A percentile compares a stretch with the other conserved stretches of the same genome.
Evolutionary conservation across 225 moss, liverwort and hornwort species (phyloP).

Genomic region (Pleurozium schreberi): DNA sequence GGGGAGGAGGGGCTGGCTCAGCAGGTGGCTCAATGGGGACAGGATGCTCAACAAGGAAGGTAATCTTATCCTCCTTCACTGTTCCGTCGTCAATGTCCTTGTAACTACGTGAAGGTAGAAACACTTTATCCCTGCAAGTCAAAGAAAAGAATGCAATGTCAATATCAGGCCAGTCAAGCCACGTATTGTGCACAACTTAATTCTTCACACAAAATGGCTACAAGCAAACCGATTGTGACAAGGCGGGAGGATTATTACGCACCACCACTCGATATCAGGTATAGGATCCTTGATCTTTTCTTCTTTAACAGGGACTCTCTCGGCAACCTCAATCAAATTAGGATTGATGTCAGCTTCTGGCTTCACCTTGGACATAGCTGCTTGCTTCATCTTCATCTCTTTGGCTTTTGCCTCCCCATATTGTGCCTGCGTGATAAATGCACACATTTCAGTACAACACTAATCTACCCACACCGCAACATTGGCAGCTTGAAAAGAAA

Average conservation of each 20-base stretch:
- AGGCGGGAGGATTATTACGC: slow-evolving; percentile 5
- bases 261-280: slow-evolving; percentile 99
- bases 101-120: slow-evolving; percentile 66
- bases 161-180: background rate
- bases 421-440: slow-evolving; percentile 53
- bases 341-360: slow-evolving; percentile 94
- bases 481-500: background rate
- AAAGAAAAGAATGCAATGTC: background rate
- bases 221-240: background rate
- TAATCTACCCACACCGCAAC: background rate
- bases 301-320: slow-evolving; percentile 74
- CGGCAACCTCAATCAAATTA: slow-evolving; percentile 92
- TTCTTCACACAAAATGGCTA: background rate
- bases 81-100: slow-evolving; percentile 40
- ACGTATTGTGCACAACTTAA: background rate
- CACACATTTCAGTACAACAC: background rate
- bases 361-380: slow-evolving; percentile 84
- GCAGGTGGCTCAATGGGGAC: slow-evolving; percentile 97
- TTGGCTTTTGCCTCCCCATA: slow-evolving; percentile 99
- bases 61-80: slow-evolving; percentile 42
- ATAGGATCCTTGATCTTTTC: slow-evolving; percentile 70
- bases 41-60: slow-evolving; percentile 80
- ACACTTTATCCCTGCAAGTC: slow-evolving; percentile 52
- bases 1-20: slow-evolving; percentile 82
- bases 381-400: slow-evolving; percentile 92